Base-by-base conservation (phyloP, 495 filamentous ascomycete species). In the Penicillium egyptiacum region DNA sequence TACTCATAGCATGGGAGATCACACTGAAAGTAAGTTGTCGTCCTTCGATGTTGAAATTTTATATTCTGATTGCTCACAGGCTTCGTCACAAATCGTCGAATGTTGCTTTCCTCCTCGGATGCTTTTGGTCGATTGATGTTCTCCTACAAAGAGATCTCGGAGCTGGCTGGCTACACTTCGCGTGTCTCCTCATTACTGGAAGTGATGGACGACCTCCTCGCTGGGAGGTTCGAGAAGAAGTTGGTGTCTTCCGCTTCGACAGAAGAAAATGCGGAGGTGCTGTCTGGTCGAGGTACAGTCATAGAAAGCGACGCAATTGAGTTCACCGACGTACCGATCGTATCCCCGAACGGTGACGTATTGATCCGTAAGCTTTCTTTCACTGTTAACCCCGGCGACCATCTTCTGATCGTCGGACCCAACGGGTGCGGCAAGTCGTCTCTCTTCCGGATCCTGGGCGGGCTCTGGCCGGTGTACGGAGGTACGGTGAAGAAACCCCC, bases 381-480 rank as follows among this genome's bases (percentile, higher is more conserved):
- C 79, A 84, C 83, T 35, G 89, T 98, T 65, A 81, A 85, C 46
- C 86, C 86, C 1, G 89, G 91, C 51, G 89, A 95, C 49, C 95
- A 98, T 64, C 84, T 98, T 10, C 82, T 98, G 35, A 95, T 98
- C 45, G 89, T 97, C 25, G 94, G 94, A 3, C 94, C 94, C 17
- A 98, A 98, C 69, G 94, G 94, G 22, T 98, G 94, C 71, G 94
- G 94, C 40, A 98, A 98, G 71, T 96, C 90, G 0, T 92, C 88
- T 19, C 83, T 98, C 5, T 98, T 98, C 79, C 85, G 94, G 25
- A 98, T 98, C 66, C 81, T 98, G 33, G 94, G 94, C 49, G 94
- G 94, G 8, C 82, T 98, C 1, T 98, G 94, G 94, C 94, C 94
- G n/a, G 95, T 98, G 31, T 98, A 98, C 73, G 94, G 94, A 55